These are phyloP conservation scores for Hymenoscyphus fraxineus DNA, from an alignment of 2,329 filamentous ascomycete species.

Conservation along the genomic window DNA sequence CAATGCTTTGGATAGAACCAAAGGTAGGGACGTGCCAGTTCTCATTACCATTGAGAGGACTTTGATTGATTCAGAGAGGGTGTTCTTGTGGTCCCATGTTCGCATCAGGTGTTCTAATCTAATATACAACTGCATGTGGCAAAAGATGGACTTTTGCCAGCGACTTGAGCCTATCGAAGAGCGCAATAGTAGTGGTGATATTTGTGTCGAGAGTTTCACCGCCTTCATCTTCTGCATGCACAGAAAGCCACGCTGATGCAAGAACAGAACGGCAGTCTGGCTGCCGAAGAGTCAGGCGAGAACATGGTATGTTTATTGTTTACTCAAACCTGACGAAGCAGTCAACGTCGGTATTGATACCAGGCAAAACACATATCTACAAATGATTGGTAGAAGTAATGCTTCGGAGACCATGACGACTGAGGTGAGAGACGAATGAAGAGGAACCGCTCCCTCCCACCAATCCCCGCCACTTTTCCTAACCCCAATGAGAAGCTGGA, in stretches of 20 bases:
- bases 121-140: constrained; percentile 11
- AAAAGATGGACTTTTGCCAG: constrained; percentile 10
- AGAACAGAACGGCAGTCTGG: constrained; percentile 12
- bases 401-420: background rate
- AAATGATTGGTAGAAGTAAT: background rate
- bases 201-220: constrained; percentile 8
- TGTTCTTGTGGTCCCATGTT: constrained; percentile 9
- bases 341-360: background rate
- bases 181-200: constrained; percentile 3
- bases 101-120: constrained; percentile 9
- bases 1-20: background rate
- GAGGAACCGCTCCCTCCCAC: background rate
- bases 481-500: background rate
- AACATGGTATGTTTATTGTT: background rate
- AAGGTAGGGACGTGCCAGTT: background rate
- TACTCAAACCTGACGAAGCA: background rate
- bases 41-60: background rate
- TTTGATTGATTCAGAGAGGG: background rate
- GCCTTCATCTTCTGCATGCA: constrained; percentile 4
- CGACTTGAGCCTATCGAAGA: constrained; percentile 9
- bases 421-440: background rate
- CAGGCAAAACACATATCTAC: background rate
- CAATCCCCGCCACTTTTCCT: background rate
- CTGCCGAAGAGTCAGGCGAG: background rate
- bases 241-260: background rate